Conservation (phyloP, 441 rosid species). For the Biscutella laevigata region DNA sequence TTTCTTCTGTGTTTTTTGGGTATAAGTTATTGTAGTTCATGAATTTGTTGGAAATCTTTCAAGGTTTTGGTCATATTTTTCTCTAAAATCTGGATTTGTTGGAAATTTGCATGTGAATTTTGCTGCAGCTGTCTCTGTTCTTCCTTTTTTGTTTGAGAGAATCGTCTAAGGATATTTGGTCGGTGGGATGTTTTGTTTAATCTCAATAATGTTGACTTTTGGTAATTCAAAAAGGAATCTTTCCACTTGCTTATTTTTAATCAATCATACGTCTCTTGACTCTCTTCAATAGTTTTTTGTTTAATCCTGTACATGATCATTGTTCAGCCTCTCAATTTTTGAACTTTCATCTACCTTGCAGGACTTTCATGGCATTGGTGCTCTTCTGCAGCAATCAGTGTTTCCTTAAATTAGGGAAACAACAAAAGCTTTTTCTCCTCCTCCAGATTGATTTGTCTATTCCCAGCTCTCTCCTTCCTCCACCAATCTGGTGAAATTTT, state of each 20-base stretch:
- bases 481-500: constrained; percentile 10
- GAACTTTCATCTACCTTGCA: constrained; percentile 21
- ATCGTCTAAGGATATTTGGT: neutral
- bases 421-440: constrained; percentile 51
- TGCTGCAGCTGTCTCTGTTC: neutral
- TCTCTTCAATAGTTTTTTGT: neutral
- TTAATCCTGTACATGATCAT: neutral
- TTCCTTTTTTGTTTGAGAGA: neutral
- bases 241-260: neutral
- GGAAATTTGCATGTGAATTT: neutral
- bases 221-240: neutral
- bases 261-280: neutral
- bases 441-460: constrained; percentile 43
- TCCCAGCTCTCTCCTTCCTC: constrained; percentile 38
- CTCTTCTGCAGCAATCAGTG: constrained; percentile 40
- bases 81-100: neutral
- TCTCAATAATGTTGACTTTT: neutral
- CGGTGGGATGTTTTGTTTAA: neutral
- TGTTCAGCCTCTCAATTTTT: neutral
- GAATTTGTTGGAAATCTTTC: neutral
- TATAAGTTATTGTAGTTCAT: neutral
- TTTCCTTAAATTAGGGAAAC: constrained; percentile 86
- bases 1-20: neutral
- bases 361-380: constrained; percentile 63
- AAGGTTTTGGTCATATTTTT: neutral